Evolutionary conservation across 176 grass and related monocot genomes (phyloP), one percentile per base, ranked within the genome.

Genomic region (Stipa capillata): DNA sequence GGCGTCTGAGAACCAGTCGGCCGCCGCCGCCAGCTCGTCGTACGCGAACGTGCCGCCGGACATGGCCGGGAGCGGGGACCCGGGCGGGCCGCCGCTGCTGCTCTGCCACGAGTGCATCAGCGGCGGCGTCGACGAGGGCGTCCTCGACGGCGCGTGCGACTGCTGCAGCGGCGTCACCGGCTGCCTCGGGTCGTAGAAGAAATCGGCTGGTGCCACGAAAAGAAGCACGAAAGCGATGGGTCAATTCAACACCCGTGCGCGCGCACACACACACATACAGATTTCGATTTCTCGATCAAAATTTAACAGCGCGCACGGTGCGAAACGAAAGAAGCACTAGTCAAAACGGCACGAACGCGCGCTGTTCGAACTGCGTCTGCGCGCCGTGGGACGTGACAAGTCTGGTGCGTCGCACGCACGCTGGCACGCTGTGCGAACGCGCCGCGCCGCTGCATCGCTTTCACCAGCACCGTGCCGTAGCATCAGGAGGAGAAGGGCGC

Each of bases 1-100:
- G 4, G 78, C 79, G 1, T 97, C 91, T 42, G 91, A 78, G 79
- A 97, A 97, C 77, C 94, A 84, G 40, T 73, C 85, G 8, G 94
- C 57, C 45, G 88, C 86, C n/a, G 58, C 73, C 21, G 67, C 73
- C 55, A 97, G 82, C 82, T 97, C 91, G 74, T 89, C 94, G 64
- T 93, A 97, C 37, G 39, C 69, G 73, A 85, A 89, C 42, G 86
- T 32, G 29, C 88, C 86, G 8, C 84, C 83, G 14, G 79, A 15
- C 24, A 93, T 33, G 3, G n/a, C 49, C 63, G 80, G 79, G 28
- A 75, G 21, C 67, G 58, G 57, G 0, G 81, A 32, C 37, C 84
- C 89, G 4, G 83, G 61, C 50, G 62, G 43, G 6, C 62, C 76
- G 2, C 62, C 65, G 13, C 24, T 41, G 72, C 40, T 74, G 73